Conservation (phyloP, 176 grass and related monocot species). For the Echinochloa phyllopogon region DNA sequence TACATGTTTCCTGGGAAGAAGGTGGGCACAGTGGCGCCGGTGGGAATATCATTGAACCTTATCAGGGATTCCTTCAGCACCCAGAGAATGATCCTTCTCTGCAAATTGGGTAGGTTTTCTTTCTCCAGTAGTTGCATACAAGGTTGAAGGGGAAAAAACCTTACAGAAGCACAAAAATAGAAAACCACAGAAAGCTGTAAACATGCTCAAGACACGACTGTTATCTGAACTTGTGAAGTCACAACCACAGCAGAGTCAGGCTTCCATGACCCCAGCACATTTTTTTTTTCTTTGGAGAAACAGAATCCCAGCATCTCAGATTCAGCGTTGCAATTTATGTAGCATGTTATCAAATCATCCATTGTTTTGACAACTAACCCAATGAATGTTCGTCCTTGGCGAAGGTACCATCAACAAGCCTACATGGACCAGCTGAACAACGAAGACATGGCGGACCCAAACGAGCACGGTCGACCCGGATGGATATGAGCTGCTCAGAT, state of each 20-base stretch:
- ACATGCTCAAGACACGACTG: not conserved
- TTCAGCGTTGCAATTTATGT: not conserved
- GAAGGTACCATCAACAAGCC: conserved; percentile 46
- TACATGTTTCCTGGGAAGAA: conserved; percentile 54
- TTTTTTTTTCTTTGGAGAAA: not conserved
- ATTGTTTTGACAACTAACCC: not conserved
- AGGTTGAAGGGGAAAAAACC: no score
- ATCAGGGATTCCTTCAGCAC: conserved; percentile 40
- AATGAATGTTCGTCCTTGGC: not conserved
- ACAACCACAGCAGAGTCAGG: not conserved
- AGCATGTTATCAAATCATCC: no score
- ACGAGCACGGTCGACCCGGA: conserved; percentile 28
- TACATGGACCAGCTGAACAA: conserved; percentile 50
- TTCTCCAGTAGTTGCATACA: not conserved
- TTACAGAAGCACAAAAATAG: no score
- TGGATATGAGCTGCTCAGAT: conserved; percentile 47
- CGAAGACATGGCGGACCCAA: conserved; percentile 27
- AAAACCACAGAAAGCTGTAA: not conserved
- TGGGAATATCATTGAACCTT: conserved; percentile 37
- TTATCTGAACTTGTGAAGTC: not conserved
- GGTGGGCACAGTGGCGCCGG: conserved; percentile 44
- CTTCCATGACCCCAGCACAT: not conserved
- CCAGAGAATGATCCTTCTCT: conserved; percentile 32
- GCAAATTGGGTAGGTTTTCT: conserved; percentile 52
- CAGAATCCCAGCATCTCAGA: not conserved